Conservation (phyloP, 139 green algal species). For the Yamagishiella unicocca region DNA sequence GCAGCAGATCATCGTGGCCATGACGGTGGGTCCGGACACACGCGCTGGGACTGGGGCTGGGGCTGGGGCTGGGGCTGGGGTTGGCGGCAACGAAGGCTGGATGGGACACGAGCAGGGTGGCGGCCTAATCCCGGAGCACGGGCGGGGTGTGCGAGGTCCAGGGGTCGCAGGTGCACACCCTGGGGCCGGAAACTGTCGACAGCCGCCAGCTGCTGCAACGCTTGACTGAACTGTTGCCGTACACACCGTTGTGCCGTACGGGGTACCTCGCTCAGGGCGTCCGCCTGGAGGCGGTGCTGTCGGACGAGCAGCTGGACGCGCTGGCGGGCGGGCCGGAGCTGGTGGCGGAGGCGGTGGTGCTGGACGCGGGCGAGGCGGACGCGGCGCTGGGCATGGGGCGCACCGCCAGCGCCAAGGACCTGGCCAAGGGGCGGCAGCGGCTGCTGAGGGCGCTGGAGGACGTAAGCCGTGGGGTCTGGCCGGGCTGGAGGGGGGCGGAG, state of each 20-base stretch:
- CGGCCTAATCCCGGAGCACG: too few relatives aligned
- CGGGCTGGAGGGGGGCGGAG: not conserved
- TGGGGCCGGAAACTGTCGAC: too few relatives aligned
- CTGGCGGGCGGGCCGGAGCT: constrained; percentile 39
- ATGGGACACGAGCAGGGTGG: too few relatives aligned
- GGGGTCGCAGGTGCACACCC: too few relatives aligned
- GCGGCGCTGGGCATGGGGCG: constrained; percentile 40
- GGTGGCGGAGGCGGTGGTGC: constrained; percentile 42
- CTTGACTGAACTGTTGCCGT: too few relatives aligned
- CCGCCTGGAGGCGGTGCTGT: constrained; percentile 36
- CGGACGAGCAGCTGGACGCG: constrained; percentile 44
- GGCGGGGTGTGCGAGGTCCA: too few relatives aligned
- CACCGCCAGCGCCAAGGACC: constrained; percentile 34
- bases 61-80: too few relatives aligned
- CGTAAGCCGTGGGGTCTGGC: constrained; percentile 1
- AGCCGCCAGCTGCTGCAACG: too few relatives aligned
- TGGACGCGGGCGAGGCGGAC: constrained; percentile 42
- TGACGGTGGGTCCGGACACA: constrained; percentile 64
- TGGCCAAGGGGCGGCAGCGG: constrained; percentile 49
- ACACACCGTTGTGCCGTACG: too few relatives aligned
- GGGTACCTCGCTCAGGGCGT: too few relatives aligned
- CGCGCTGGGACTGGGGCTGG: too few relatives aligned
- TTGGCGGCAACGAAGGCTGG: too few relatives aligned
- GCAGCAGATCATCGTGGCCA: constrained; percentile 70
- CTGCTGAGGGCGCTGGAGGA: constrained; percentile 65